Conservation (phyloP, 2,329 filamentous ascomycete species). For the Epichloe baconii region DNA sequence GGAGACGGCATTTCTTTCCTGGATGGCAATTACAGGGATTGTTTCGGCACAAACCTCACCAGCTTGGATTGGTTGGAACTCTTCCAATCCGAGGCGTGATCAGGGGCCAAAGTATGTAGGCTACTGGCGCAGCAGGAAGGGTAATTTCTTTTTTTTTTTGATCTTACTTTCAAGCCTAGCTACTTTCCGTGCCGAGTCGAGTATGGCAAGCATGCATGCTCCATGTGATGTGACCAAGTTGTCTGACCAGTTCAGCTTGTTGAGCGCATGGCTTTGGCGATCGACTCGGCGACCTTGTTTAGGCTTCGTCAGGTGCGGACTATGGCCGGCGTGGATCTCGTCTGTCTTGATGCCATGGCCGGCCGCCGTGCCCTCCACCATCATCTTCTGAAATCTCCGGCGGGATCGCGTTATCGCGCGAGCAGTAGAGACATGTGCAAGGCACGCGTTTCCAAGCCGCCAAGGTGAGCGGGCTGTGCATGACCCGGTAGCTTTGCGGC, state of each 20-base stretch:
- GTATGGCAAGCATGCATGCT: background rate
- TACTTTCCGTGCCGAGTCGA: background rate
- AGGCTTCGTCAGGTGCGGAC: background rate
- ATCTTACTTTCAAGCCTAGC: background rate
- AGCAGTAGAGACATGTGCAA: background rate
- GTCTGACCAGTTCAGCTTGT: background rate
- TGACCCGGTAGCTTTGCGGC: background rate
- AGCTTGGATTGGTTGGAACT: slow-evolving; percentile 1
- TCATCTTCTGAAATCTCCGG: background rate
- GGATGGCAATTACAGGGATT: background rate
- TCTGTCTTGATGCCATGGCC: background rate
- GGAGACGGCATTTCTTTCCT: background rate
- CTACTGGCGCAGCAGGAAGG: background rate
- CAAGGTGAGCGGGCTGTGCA: background rate
- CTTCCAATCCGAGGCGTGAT: background rate
- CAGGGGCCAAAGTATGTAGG: background rate
- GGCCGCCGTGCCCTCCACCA: background rate
- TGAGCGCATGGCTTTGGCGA: background rate
- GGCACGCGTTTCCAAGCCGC: background rate
- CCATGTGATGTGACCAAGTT: too few species aligned
- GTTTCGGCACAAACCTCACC: background rate
- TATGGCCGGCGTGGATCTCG: background rate
- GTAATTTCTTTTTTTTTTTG: background rate
- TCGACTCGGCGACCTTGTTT: background rate
- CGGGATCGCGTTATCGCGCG: background rate